Conservation (phyloP, 441 rosid genomes). For the Croton laevigatus region DNA sequence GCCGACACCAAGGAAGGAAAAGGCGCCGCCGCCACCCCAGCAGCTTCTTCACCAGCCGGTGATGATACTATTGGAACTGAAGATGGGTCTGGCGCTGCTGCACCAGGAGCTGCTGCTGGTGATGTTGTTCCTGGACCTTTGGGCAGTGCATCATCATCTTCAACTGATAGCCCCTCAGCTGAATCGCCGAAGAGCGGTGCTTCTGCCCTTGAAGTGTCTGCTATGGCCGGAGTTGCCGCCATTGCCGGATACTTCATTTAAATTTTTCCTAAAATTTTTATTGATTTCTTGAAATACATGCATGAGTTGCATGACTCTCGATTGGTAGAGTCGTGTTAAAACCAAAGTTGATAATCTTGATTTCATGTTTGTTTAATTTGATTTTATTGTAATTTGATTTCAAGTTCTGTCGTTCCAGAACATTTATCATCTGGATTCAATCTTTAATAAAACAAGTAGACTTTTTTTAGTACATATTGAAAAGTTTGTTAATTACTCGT, state of each 20-base stretch:
- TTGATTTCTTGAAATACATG: background rate
- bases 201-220: conserved; percentile 11
- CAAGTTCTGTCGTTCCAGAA: too few relatives aligned
- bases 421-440: too few relatives aligned
- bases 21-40: background rate
- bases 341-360: too few relatives aligned
- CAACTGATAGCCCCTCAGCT: conserved; percentile 8
- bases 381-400: too few relatives aligned
- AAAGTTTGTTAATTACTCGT: too few relatives aligned
- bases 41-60: conserved; percentile 22
- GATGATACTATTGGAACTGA: conserved; percentile 9
- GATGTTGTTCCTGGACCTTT: conserved; percentile 22
- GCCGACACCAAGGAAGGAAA: background rate
- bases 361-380: too few relatives aligned
- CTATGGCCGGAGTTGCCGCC: conserved; percentile 18
- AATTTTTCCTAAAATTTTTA: background rate
- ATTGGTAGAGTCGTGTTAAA: too few relatives aligned
- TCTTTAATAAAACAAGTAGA: too few relatives aligned
- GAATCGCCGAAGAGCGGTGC: conserved; percentile 20
- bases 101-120: conserved; percentile 32
- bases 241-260: conserved; percentile 25
- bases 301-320: too few relatives aligned
- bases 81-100: conserved; percentile 18
- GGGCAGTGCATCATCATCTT: conserved; percentile 10
- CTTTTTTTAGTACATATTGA: too few relatives aligned